Base-by-base conservation (phyloP, 148 eudicot genomes). In the Vaccinium darrowii region DNA sequence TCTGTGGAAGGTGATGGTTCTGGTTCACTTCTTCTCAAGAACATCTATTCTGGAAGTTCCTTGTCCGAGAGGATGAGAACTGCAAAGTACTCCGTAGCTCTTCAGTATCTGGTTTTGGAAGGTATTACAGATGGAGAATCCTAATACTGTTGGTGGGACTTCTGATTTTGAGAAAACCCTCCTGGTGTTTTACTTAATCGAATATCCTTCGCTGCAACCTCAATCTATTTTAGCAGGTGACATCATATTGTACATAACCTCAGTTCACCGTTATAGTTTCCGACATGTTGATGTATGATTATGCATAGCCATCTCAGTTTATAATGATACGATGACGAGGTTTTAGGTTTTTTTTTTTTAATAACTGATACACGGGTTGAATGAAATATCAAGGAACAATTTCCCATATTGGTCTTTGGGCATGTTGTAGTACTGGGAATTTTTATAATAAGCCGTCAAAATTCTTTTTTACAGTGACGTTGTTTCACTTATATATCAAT, bases 41-140 rank as follows among this genome's bases (percentile, higher is more conserved):
- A 84, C 60, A 43, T 84, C 85, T 36, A 54, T 77, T 36, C 50
- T 30, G 86, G 89, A 63, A 79, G 36, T 80, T 82, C 81, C 47
- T 82, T 73, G 52, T 79, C 51, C 7, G 81, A 43, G 82, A 82
- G 79, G 50, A 86, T 56, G 69, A 90, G 53, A 83, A 86, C 75
- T 82, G 99, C 98, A 11, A 96, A 86, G 83, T 96, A 94, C 93
- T 92, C 95, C 84, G 88, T 92, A 84, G 92, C 98, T 78, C 97
- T 94, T 82, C 98, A 94, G 56, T 87, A 92, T 88, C 90, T 96
- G 79, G 88, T 88, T 84, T 83, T 93, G 83, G 95, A 94, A 86
- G 94, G 86, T 82, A 79, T 94, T 76, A 82, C 71, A 23, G 91
- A 87, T 14, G 30, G 47, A 13, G 82, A 81, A 7, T 52, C 67